Conservation (phyloP, 2,329 filamentous ascomycete genomes). For the Fusarium avenaceum region DNA sequence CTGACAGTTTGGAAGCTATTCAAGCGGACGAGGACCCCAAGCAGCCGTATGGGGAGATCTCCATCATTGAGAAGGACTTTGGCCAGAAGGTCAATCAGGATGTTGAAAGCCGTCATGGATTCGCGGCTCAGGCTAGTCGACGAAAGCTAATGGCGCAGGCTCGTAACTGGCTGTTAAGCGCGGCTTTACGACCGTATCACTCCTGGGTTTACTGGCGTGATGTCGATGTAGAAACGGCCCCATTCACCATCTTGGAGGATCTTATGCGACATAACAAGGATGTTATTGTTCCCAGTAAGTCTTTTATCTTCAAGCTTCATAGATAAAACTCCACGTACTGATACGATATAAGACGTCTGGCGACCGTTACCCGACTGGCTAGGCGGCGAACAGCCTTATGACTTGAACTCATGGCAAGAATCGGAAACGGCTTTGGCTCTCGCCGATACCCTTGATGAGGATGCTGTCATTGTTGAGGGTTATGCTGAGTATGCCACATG, state of each 20-base stretch:
- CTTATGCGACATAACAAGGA: constrained; percentile 99
- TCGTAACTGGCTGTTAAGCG: constrained; percentile 95
- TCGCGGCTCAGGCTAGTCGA: constrained; percentile 92
- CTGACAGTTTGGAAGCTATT: constrained; percentile 79
- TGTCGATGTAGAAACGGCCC: constrained; percentile 97
- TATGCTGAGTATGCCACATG: constrained; percentile 99
- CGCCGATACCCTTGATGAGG: constrained; percentile 95
- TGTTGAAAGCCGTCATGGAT: constrained; percentile 96
- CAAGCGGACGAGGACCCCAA: constrained; percentile 84
- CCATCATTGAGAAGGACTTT: constrained; percentile 98
- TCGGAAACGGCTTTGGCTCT: constrained; percentile 95
- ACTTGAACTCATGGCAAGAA: constrained; percentile 99
- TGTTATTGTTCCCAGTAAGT: constrained; percentile 96
- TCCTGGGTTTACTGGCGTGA: constrained; percentile 99
- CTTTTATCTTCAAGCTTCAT: too few species aligned
- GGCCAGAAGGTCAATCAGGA: constrained; percentile 98
- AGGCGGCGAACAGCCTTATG: constrained; percentile 97
- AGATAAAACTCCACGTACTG: constrained; percentile 33
- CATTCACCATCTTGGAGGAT: constrained; percentile 96
- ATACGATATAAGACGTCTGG: constrained; percentile 83
- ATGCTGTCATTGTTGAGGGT: constrained; percentile 98
- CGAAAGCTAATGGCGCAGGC: constrained; percentile 98
- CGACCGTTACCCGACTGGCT: constrained; percentile 98
- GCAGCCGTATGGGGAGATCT: constrained; percentile 93
- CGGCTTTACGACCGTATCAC: constrained; percentile 91